Evolutionary conservation across 441 rosid genomes (phyloP).

Genomic region (Erodium trifolium): DNA sequence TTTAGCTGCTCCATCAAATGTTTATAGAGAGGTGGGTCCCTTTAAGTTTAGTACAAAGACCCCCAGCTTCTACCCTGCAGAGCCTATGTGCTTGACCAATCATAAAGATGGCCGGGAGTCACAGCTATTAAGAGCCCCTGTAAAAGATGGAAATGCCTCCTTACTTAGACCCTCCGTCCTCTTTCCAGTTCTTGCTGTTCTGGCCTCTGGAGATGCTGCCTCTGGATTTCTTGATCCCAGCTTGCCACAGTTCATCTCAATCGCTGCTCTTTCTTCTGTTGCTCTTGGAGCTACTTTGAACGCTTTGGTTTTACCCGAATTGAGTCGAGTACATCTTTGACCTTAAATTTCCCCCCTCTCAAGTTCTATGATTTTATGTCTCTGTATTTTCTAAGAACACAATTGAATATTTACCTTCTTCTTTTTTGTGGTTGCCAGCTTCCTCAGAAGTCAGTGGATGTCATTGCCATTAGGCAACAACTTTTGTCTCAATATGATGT

Average conservation of each 20-base stretch:
- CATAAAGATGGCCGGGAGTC: constrained; percentile 71
- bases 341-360: not conserved
- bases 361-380: not conserved
- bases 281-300: constrained; percentile 68
- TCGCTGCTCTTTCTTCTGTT: constrained; percentile 62
- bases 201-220: constrained; percentile 88
- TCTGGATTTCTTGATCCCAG: constrained; percentile 74
- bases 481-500: constrained; percentile 80
- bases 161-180: constrained; percentile 53
- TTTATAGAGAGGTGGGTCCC: constrained; percentile 72
- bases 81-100: constrained; percentile 82
- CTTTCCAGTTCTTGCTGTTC: constrained; percentile 57
- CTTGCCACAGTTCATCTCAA: constrained; percentile 76
- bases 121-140: constrained; percentile 59
- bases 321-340: constrained; percentile 45
- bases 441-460: constrained; percentile 68
- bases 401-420: not conserved
- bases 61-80: constrained; percentile 68
- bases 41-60: constrained; percentile 68
- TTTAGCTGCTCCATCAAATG: constrained; percentile 74
- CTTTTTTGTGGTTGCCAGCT: constrained; percentile 47
- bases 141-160: constrained; percentile 48
- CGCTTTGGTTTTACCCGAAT: constrained; percentile 47
- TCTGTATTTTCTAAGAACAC: not conserved
- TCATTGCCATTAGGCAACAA: constrained; percentile 60